Evolutionary conservation across 305 asterid genomes (phyloP), one percentile per base, ranked within the genome.

Genomic region (Solanum chacoense): DNA sequence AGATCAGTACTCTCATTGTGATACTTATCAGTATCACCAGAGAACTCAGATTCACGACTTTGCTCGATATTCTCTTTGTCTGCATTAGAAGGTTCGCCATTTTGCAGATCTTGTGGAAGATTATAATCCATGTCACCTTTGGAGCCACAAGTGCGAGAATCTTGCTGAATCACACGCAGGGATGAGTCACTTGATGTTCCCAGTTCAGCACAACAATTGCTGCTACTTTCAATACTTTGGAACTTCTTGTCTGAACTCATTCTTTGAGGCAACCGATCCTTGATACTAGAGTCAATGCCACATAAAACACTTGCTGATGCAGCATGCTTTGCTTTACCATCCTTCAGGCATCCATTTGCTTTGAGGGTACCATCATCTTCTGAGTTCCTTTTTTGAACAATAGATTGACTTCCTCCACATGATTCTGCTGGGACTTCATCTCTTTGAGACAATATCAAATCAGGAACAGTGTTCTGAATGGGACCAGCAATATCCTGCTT

Each of bases 1-100:
- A 94, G 92, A 91, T 79, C 91, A 87, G 81, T 67, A 84, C 88
- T 93, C 92, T 94, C 97, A 37, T 92, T 94, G 86, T 89, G 89
- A 90, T 86, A 90, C 85, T 89, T 92, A 71, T 94, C 94, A 84
- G 79, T 79, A 88, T 90, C 94, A 85, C 90, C 89, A 87, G 91
- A 88, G 24, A 84, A 38, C 87, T 90, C 89, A 5, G 65, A 88
- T 89, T 85, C 91, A 88, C 50, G 88, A 89, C 59, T 74, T 26
- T 67, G 86, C 59, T 59, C 67, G 7, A 87, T 14, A 80, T 75
- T 74, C 42, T 89, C 93, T 88, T 89, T 90, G 80, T 73, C 89
- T 91, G 88, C 92, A 90, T 87, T 73, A 20, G 84, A 40, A 78
- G 88, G 88, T 13, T 86, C 76, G 69, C 81, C 91, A 88, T 85